These are phyloP conservation scores for Drechslera avenae DNA, from an alignment of 2,329 filamentous ascomycete species.

Conservation along the genomic window DNA sequence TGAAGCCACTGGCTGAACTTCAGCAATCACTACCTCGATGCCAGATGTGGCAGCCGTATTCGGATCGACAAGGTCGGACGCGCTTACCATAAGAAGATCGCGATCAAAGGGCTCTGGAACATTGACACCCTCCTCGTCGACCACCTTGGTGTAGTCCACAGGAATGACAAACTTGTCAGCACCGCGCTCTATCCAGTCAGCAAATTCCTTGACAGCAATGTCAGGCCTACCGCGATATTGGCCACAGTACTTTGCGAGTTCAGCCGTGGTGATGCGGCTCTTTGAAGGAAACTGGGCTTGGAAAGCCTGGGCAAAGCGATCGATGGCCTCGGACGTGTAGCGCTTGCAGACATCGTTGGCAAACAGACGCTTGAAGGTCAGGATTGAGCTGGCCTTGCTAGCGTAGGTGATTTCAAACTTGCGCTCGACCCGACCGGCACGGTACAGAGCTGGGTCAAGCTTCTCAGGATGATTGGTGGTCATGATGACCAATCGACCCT, in stretches of 20 bases:
- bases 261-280: constrained; percentile 12
- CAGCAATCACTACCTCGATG: not conserved
- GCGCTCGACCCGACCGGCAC: constrained; percentile 71
- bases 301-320: constrained; percentile 15
- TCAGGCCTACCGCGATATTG: constrained; percentile 15
- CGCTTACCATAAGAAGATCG: constrained; percentile 2
- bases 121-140: constrained; percentile 8
- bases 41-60: not conserved
- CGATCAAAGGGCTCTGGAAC: constrained; percentile 12
- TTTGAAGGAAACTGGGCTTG: constrained; percentile 13
- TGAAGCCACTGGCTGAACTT: not conserved
- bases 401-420: constrained; percentile 71
- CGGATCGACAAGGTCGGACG: constrained; percentile 1
- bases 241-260: constrained; percentile 15
- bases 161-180: constrained; percentile 12
- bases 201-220: constrained; percentile 15
- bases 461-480: constrained; percentile 76
- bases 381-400: constrained; percentile 7
- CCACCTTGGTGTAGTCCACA: not conserved
- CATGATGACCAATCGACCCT: constrained; percentile 78
- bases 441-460: constrained; percentile 72
- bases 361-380: constrained; percentile 15
- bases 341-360: not conserved
- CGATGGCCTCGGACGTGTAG: constrained; percentile 10
- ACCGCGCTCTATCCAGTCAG: constrained; percentile 12